Conservation (phyloP, 345 rosid genomes). For the Lepidium didymum region DNA sequence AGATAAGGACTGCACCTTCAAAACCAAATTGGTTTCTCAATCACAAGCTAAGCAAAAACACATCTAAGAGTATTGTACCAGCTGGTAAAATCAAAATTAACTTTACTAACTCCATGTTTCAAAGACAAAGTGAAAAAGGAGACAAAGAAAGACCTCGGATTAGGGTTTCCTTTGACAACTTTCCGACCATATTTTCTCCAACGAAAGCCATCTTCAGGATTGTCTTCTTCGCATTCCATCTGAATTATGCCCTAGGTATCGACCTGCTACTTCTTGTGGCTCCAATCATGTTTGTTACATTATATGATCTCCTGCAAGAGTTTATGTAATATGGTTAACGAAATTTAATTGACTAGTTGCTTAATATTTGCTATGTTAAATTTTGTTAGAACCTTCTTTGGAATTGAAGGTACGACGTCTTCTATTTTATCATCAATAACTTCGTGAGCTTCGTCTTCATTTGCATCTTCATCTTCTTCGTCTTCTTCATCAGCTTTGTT, state of each 20-base stretch:
- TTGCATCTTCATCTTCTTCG: background rate
- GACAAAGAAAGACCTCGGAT: conserved; percentile 21
- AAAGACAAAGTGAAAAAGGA: background rate
- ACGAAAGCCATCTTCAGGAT: conserved; percentile 15
- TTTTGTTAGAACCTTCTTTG: conserved; percentile 10
- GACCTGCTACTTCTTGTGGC: background rate
- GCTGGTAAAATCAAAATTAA: too few relatives aligned
- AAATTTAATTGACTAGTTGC: background rate
- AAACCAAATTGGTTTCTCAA: too few relatives aligned
- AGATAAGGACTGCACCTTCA: too few relatives aligned
- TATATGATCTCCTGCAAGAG: background rate
- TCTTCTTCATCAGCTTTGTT: background rate
- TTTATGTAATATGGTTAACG: background rate
- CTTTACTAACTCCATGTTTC: too few relatives aligned
- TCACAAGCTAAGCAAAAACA: too few relatives aligned
- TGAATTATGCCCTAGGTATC: background rate
- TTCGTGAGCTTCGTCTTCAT: background rate
- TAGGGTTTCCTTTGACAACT: conserved; percentile 20
- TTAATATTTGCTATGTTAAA: background rate
- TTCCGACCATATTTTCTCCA: conserved; percentile 30
- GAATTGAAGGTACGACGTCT: background rate
- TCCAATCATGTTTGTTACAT: conserved; percentile 7
- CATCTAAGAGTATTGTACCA: too few relatives aligned
- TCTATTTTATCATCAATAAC: background rate
- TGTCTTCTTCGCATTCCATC: conserved; percentile 7